Evolutionary conservation across 1,284 basidiomycete genomes (phyloP).

Genomic region (Tranzscheliella williamsii): DNA sequence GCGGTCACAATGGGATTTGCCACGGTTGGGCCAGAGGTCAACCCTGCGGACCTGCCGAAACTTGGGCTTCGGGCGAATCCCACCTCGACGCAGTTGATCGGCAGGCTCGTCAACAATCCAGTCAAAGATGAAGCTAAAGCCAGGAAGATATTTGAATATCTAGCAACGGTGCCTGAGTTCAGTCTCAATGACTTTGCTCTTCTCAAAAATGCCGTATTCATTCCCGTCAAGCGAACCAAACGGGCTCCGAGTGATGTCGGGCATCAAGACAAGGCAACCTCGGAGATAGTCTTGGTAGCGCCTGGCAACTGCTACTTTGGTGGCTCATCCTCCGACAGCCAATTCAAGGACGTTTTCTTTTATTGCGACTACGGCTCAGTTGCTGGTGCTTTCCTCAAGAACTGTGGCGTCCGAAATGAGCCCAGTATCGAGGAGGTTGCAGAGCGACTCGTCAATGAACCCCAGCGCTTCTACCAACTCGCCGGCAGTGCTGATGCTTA

Average conservation of each 20-base stretch:
- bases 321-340: constrained; percentile 20
- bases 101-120: constrained; percentile 69
- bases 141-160: constrained; percentile 73
- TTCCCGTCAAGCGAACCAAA: constrained; percentile 41
- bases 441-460: constrained; percentile 61
- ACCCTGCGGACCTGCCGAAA: constrained; percentile 68
- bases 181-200: constrained; percentile 28
- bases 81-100: constrained; percentile 69
- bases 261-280: constrained; percentile 3
- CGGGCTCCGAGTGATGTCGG: background rate
- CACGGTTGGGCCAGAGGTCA: constrained; percentile 66
- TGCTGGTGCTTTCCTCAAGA: constrained; percentile 78
- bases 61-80: constrained; percentile 79
- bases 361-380: constrained; percentile 78
- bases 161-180: constrained; percentile 67
- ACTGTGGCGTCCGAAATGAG: constrained; percentile 84
- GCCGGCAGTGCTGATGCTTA: constrained; percentile 71
- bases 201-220: constrained; percentile 38
- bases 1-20: constrained; percentile 79
- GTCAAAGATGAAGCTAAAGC: constrained; percentile 70
- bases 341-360: constrained; percentile 69
- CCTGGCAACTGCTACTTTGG: constrained; percentile 68
- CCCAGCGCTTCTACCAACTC: constrained; percentile 72
- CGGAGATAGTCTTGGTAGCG: constrained; percentile 32
- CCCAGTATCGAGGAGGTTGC: constrained; percentile 79